Evolutionary conservation across 31 red algal genomes (phyloP), one percentile per base, ranked within the genome.

Genomic region (Odonthalia washingtoniensis): DNA sequence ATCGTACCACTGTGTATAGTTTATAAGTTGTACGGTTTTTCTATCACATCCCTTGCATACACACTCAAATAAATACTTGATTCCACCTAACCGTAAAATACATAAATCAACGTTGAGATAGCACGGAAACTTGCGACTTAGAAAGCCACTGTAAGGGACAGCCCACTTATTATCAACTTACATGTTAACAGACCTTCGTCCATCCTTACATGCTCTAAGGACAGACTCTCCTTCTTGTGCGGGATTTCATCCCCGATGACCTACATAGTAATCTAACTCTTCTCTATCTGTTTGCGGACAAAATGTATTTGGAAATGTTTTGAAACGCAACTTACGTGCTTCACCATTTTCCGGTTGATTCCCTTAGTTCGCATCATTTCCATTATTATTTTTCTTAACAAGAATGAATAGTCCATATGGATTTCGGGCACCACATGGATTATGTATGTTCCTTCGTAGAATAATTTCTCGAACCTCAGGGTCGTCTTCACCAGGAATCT

Each of bases 21-120:
- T 5, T 44, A 2, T 44, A 44, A 44, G 5, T 5, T 44, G 3
- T 44, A 85, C 82, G 17, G 68, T 74, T 12, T 41, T 36, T 31
- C 82, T 37, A 4, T 85, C 66, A 18, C 45, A 14, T 4, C 82
- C 82, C 24, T 74, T 85, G 33, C 34, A 85, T 16, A 75, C 40
- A 39, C 70, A 85, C 9, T 28, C 44, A 60, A 85, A 85, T n/a
- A 85, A 31, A 0, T 85, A 85, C 40, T 46, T 46, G 28, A 74
- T 74, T 4, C 82, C 68, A 18, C 27, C 27, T 14, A 75, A 24
- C 12, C 24, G 34, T 3, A 24, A 74, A 16, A 74, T 9, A 35
- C 46, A 53, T 5, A 61, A 17, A 3, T 80, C 40, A 5, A 38
- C 38, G 31, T 76, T 76, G 4, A 76, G 2, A 16, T 76, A 12